phyloP scores from a whole-genome alignment of 345 rosid species.

The Hibiscus syriacus region DNA sequence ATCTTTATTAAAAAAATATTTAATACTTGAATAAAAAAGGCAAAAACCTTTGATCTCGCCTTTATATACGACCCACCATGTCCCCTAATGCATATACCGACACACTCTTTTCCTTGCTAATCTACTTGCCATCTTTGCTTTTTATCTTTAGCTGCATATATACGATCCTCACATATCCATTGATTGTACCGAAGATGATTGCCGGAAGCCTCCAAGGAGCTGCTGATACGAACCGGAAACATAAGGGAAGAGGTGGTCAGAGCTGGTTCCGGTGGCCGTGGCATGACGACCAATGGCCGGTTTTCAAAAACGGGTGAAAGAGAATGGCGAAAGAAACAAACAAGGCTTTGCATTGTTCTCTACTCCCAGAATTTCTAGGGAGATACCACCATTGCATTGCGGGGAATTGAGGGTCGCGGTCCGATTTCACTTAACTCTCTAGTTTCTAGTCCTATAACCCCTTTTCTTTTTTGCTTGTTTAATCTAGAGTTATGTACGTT shows the following conservation, averaged over 20 bases:
- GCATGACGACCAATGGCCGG: slow-evolving; percentile 16
- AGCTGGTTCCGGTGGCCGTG: slow-evolving; percentile 46
- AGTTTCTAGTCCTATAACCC: no score
- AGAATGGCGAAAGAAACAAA: slow-evolving; percentile 6
- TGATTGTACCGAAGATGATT: background rate
- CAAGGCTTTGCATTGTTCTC: slow-evolving; percentile 65
- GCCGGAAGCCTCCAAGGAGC: background rate
- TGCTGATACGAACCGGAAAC: slow-evolving; percentile 1
- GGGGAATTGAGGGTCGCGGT: slow-evolving; percentile 95
- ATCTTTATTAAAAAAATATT: no score
- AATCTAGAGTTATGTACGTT: slow-evolving; percentile 8
- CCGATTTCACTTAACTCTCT: slow-evolving; percentile 52
- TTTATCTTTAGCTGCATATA: slow-evolving; percentile 7
- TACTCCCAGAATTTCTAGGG: slow-evolving; percentile 54
- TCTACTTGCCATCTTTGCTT: background rate
- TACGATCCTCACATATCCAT: slow-evolving; percentile 21
- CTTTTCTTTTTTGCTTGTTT: slow-evolving; percentile 18
- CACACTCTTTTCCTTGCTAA: slow-evolving; percentile 1
- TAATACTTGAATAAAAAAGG: no score
- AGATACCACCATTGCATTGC: slow-evolving; percentile 66
- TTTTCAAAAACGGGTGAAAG: slow-evolving; percentile 31
- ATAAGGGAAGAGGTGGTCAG: background rate
- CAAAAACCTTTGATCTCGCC: slow-evolving; percentile 37
- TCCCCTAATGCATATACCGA: slow-evolving; percentile 26
- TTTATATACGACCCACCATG: slow-evolving; percentile 54